Base-by-base conservation (phyloP, 202 grass and related monocot genomes). In the Cymbopogon flexuosus region DNA sequence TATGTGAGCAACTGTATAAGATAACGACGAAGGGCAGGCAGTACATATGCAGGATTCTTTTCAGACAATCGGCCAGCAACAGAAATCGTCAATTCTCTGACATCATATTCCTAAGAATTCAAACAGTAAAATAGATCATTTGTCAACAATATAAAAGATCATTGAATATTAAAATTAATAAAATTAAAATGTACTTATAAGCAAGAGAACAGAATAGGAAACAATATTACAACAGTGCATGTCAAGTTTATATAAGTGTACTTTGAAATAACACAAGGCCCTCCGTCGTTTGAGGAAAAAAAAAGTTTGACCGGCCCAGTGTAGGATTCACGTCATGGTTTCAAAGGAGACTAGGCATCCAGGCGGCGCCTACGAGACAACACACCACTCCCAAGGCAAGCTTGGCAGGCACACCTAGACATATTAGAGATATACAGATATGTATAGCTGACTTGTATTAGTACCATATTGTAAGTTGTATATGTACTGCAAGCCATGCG, bases 11-110 rank as follows among this genome's bases (percentile, higher is more conserved):
- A 80, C 67, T 98, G 92, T 72, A 94, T 98, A 42, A 98, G 92
- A 86, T 94, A 93, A 76, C 92, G 95, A 68, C 95, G 95, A 90
- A 98, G 92, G 36, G 95, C 92, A 68, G 95, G 95, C 60, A 98
- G 81, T 81, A 98, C 92, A 86, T 98, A 98, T 79, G 95, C 95
- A 67, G 95, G 95, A 75, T 98, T 98, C 74, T 93, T 98, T 89
- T 98, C 95, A 80, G 95, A 98, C 72, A 98, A 86, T 88, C 95
- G 91, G 60, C 95, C 92, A 57, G 92, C 84, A 84, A 98, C 86
- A 29, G 90, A 94, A 84, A 98, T 98, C 61, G 91, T 92, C 80
- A 98, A 86, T 81, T 91, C 95, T 80, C 95, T 89, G 22, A 98
- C 90, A 62, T 84, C 84, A 89, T 93, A 94, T 56, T 98, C 95